Percentiles rank a stretch among this genome's conserved stretches.
Evolutionary conservation across 257 asterid species (phyloP).

Genomic region (Solanum chiquidenum): DNA sequence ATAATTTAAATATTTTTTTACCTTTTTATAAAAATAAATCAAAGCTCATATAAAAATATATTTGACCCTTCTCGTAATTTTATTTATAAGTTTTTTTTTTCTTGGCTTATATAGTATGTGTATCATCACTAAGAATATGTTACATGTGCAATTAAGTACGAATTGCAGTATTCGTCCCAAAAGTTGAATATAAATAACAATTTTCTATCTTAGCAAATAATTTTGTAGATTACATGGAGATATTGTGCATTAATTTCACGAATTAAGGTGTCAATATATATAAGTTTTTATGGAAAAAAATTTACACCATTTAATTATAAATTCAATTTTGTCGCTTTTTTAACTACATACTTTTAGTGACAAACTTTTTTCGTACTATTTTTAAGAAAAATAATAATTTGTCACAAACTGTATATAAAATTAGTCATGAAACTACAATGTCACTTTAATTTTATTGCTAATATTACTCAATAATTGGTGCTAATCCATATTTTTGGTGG

Average conservation of each 20-base stretch:
- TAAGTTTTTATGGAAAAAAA: neutral
- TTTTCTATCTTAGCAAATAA: no score
- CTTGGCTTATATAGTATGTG: neutral
- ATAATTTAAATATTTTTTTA: no score
- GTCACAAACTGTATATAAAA: neutral
- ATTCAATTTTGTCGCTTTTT: neutral
- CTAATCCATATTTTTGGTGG: no score
- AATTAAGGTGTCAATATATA: no score
- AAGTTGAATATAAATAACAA: neutral
- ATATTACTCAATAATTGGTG: neutral
- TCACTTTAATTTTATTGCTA: neutral
- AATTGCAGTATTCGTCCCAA: neutral
- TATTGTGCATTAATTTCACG: neutral
- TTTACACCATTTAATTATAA: neutral
- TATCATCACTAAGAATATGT: neutral
- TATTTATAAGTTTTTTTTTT: no score
- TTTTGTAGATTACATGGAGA: neutral
- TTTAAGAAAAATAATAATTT: no score
- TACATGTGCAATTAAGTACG: neutral
- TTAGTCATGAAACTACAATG: no score
- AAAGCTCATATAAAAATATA: no score
- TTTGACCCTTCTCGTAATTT: neutral
- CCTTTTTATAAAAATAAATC: no score
- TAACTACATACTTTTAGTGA: neutral
- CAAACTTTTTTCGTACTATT: neutral